phyloP scores from a whole-genome alignment of 2,329 filamentous ascomycete species.

The Hirsutella minnesotensis region DNA sequence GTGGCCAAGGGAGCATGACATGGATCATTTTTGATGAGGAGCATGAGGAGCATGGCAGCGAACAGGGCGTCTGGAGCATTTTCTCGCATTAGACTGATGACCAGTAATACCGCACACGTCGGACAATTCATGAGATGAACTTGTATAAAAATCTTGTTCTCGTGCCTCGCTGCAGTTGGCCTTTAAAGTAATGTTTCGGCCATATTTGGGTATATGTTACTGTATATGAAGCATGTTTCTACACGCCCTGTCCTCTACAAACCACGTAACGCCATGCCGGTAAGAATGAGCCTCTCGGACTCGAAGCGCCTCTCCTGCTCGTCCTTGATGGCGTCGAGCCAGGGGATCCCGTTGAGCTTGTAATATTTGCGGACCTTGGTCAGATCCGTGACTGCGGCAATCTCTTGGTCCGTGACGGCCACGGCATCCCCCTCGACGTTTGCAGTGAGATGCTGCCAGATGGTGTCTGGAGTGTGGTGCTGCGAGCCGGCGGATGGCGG shows the following conservation, averaged over 20 bases:
- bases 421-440: slow-evolving; percentile 50
- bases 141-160: too few species aligned
- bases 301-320: slow-evolving; percentile 34
- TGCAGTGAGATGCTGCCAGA: slow-evolving; percentile 46
- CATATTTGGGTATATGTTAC: too few species aligned
- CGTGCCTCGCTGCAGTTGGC: too few species aligned
- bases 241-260: slow-evolving; percentile 10
- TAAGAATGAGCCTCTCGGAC: slow-evolving; percentile 58
- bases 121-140: too few species aligned
- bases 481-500: slow-evolving; percentile 30
- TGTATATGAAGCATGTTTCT: too few species aligned
- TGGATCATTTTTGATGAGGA: too few species aligned
- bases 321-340: slow-evolving; percentile 33
- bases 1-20: too few species aligned
- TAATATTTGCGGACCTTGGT: slow-evolving; percentile 71
- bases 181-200: too few species aligned
- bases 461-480: slow-evolving; percentile 29
- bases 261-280: slow-evolving; percentile 55
- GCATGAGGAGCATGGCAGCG: neutral
- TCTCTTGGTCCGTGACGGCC: slow-evolving; percentile 49
- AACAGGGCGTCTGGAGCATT: neutral
- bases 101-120: too few species aligned
- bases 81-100: neutral
- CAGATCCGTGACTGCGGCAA: slow-evolving; percentile 50
- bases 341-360: slow-evolving; percentile 57